Base-by-base conservation (phyloP, 2,329 filamentous ascomycete species). In the Coniochaeta sp. region DNA sequence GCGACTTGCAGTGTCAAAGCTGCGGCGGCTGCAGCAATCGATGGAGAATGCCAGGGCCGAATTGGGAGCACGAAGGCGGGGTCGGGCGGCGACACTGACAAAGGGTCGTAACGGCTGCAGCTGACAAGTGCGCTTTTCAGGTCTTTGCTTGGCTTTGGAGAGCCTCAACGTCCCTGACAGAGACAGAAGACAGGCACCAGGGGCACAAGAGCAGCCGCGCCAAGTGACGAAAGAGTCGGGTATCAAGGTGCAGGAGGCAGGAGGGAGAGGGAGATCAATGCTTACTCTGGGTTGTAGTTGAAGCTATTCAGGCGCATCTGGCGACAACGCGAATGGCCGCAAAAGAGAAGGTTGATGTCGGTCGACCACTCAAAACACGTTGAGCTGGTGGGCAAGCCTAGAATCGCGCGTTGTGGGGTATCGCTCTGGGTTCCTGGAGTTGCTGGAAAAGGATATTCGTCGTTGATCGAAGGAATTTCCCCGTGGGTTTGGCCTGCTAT, bases 1-100 rank as follows among this genome's bases (percentile, higher is more conserved):
- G 38, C 38, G 18, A 42, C 18, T 26, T 22, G n/a, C 18, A 18
- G n/a, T 24, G 38, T 42, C 38, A 26, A 26, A 26, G 38, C 38
- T 42, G 38, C 10, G 38, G 38, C 38, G 38, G 38, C 38, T 42
- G 38, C 38, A 26, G 20, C 26, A 10, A 24, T 4, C 26, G 20
- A 42, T 18, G 20, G 38, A 24, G 38, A 26, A 42, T 6, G 38
- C 38, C 38, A 42, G 38, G 38, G 38, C 38, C 18, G 38, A 42
- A 42, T 42, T 42, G 38, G n/a, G 8, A 42, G 38, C 35, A 24
- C 38, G 38, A 42, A 42, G n/a, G 38, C 38, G 38, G 38, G 38
- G 38, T 42, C 38, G 26, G 38, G 38, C 38, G 38, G 38, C 38
- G 38, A 42, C 38, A 42, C 38, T 42, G 38, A 42, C 38, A 42